These are phyloP conservation scores for Pseudonitzschia delicatissima DNA, from an alignment of 108 stramenopile species.

Conservation along the genomic window DNA sequence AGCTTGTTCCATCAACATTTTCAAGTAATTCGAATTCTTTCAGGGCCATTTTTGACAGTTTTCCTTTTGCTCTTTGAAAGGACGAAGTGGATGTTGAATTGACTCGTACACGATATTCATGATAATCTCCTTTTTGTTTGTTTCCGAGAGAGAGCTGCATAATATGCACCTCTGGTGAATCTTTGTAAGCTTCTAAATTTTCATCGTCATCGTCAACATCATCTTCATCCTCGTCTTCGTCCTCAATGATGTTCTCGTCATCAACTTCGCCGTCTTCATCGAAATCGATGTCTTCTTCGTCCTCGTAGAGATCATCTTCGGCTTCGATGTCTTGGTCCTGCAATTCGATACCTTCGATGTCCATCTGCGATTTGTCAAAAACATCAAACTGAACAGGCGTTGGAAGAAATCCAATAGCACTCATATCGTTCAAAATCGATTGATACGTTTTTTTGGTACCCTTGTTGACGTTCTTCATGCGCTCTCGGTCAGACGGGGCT, in stretches of 20 bases:
- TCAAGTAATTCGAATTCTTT: slow-evolving; percentile 40
- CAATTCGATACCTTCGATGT: background rate
- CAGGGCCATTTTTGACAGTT: slow-evolving; percentile 59
- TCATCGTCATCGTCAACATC: slow-evolving; percentile 18
- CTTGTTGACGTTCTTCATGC: background rate
- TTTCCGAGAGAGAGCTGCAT: slow-evolving; percentile 39
- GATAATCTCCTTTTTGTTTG: slow-evolving; percentile 19
- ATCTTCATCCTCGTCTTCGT: slow-evolving; percentile 30
- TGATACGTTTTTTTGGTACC: slow-evolving; percentile 1
- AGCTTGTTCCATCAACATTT: slow-evolving; percentile 18
- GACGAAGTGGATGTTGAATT: slow-evolving; percentile 12
- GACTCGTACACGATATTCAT: background rate
- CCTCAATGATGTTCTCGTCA: background rate
- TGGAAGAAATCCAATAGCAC: slow-evolving; percentile 54
- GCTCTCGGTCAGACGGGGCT: slow-evolving; percentile 4
- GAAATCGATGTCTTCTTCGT: slow-evolving; percentile 12
- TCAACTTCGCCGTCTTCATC: slow-evolving; percentile 6
- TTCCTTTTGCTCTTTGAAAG: slow-evolving; percentile 39
- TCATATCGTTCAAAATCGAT: slow-evolving; percentile 46
- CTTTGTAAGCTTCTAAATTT: background rate
- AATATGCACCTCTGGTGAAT: background rate
- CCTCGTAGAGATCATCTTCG: background rate
- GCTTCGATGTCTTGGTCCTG: too few species aligned
- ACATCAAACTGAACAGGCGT: slow-evolving; percentile 38
- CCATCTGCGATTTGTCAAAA: background rate